These are phyloP conservation scores for Cetradonia linearis DNA, from an alignment of 495 filamentous ascomycete species.

Conservation along the genomic window DNA sequence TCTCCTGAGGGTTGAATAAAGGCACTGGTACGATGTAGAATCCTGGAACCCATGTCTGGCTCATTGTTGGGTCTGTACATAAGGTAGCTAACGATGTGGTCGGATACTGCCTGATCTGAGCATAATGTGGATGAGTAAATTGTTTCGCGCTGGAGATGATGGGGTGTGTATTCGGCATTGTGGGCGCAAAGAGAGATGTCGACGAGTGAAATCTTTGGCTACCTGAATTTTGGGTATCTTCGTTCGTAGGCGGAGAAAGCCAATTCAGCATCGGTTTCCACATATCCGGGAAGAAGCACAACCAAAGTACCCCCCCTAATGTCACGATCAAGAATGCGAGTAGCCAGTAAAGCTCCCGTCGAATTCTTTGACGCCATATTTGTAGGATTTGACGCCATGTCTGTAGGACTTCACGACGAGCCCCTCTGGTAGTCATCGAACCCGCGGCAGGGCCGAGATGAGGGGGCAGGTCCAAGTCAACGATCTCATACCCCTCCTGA, in stretches of 20 bases:
- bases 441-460: background rate
- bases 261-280: background rate
- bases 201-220: background rate
- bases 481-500: background rate
- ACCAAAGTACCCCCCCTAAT: background rate
- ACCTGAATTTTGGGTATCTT: background rate
- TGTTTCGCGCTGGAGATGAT: background rate
- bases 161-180: background rate
- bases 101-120: background rate
- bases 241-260: background rate
- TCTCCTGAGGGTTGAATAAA: background rate
- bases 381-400: background rate
- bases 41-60: background rate
- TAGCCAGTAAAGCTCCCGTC: background rate
- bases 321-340: background rate
- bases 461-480: background rate
- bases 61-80: background rate
- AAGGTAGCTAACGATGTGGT: background rate
- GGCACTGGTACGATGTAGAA: constrained; percentile 2
- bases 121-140: background rate
- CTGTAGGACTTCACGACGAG: background rate
- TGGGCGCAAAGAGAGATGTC: too few species aligned
- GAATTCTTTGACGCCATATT: too few species aligned
- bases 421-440: too few species aligned
- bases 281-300: background rate